Evolutionary conservation across 2,329 filamentous ascomycete genomes (phyloP).

Genomic region (Cercospora zeae-maydis): DNA sequence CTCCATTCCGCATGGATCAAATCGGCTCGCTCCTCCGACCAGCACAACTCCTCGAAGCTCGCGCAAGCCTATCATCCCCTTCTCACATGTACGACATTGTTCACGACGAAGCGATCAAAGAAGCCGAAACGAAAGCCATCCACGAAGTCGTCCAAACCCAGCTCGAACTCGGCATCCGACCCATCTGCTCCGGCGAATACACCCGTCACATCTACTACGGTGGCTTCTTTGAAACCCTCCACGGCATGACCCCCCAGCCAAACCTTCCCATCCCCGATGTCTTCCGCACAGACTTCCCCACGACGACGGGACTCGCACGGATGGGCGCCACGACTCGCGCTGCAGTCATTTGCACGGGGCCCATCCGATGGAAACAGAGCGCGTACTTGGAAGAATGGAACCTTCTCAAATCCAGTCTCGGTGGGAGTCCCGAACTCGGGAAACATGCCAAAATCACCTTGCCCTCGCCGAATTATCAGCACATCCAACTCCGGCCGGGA

Average conservation of each 20-base stretch:
- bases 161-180: constrained; percentile 57
- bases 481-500: constrained; percentile 31
- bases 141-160: constrained; percentile 62
- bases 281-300: constrained; percentile 28
- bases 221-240: constrained; percentile 29
- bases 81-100: constrained; percentile 52
- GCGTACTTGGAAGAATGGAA: constrained; percentile 29
- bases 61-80: constrained; percentile 41
- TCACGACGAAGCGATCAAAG: constrained; percentile 45
- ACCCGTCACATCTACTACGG: constrained; percentile 30
- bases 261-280: constrained; percentile 21
- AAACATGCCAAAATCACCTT: constrained; percentile 29
- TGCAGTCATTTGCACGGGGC: constrained; percentile 25
- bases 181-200: constrained; percentile 67
- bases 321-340: constrained; percentile 24
- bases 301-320: constrained; percentile 20
- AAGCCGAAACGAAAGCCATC: constrained; percentile 63
- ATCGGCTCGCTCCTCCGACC: constrained; percentile 67
- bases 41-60: constrained; percentile 55
- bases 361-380: constrained; percentile 23
- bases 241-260: constrained; percentile 20
- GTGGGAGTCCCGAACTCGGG: constrained; percentile 15
- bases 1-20: constrained; percentile 67
- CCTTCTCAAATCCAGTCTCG: constrained; percentile 19
- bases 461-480: constrained; percentile 32